phyloP scores from a whole-genome alignment of 768 basidiomycete species.

The Candolleomyces eurysporus region DNA sequence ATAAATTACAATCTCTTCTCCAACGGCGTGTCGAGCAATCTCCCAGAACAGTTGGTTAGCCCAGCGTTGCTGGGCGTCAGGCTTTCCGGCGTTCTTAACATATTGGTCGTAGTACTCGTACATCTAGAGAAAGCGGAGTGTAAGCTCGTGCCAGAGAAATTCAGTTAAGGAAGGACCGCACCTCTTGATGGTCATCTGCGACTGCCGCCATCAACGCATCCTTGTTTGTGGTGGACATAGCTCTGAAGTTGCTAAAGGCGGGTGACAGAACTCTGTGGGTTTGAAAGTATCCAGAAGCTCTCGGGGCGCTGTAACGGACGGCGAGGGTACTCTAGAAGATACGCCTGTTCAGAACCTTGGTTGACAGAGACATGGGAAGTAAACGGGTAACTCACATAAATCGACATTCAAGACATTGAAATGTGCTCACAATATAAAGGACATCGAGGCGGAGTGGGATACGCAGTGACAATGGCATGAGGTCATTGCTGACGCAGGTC shows the following conservation, averaged over 20 bases:
- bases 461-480: neutral
- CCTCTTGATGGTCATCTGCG: conserved; percentile 1
- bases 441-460: neutral
- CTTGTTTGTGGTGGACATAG: neutral
- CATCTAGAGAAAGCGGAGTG: conserved; percentile 28
- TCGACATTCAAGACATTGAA: neutral
- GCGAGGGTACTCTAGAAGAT: neutral
- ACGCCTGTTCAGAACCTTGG: neutral
- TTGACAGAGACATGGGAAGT: neutral
- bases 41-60: conserved; percentile 49
- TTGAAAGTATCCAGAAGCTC: neutral
- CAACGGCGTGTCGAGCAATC: conserved; percentile 48
- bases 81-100: conserved; percentile 28
- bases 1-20: conserved; percentile 53
- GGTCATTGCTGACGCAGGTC: neutral
- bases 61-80: conserved; percentile 42
- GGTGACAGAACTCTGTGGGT: neutral
- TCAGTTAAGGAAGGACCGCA: neutral
- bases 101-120: conserved; percentile 46
- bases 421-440: neutral
- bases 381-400: neutral
- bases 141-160: neutral
- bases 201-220: neutral
- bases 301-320: neutral
- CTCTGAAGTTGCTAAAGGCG: neutral